Conservation (phyloP, 2,329 filamentous ascomycete genomes). For the Phaeosphaeriaceae sp. region DNA sequence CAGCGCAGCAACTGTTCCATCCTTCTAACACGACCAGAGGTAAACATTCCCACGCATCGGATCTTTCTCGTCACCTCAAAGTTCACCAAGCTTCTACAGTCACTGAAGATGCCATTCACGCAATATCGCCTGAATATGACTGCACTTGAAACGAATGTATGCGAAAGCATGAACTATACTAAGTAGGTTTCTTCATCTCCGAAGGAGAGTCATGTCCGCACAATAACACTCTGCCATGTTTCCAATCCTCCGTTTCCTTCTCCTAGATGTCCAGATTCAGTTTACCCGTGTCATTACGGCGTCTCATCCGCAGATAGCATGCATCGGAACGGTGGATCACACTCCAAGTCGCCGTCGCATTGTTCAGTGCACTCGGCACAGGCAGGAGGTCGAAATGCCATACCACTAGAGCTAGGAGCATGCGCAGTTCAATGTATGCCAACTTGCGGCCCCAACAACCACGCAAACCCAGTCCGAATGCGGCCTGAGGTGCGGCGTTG, state of each 20-base stretch:
- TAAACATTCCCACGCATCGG: too few species aligned
- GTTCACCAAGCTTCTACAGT: too few species aligned
- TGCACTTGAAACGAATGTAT: too few species aligned
- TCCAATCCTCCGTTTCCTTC: not conserved
- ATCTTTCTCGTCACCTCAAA: too few species aligned
- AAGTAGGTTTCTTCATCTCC: not conserved
- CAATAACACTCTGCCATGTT: not conserved
- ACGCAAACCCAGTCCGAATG: conserved; percentile 14
- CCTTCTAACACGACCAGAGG: too few species aligned
- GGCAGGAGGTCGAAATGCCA: conserved; percentile 11
- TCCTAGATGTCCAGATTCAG: not conserved
- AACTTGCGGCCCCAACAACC: conserved; percentile 13
- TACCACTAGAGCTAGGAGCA: conserved; percentile 11
- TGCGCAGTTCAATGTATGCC: conserved; percentile 14
- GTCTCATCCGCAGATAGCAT: conserved; percentile 2
- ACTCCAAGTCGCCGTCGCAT: not conserved
- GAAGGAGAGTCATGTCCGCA: not conserved
- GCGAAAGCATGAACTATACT: too few species aligned
- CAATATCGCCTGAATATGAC: too few species aligned
- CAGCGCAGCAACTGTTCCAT: too few species aligned
- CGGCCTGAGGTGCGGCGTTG: conserved; percentile 4
- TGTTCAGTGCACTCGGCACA: not conserved
- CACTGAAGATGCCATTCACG: too few species aligned
- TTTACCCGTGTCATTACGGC: not conserved
- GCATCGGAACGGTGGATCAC: conserved; percentile 3